Base-by-base conservation (phyloP, 495 filamentous ascomycete genomes). In the Physcia stellaris region DNA sequence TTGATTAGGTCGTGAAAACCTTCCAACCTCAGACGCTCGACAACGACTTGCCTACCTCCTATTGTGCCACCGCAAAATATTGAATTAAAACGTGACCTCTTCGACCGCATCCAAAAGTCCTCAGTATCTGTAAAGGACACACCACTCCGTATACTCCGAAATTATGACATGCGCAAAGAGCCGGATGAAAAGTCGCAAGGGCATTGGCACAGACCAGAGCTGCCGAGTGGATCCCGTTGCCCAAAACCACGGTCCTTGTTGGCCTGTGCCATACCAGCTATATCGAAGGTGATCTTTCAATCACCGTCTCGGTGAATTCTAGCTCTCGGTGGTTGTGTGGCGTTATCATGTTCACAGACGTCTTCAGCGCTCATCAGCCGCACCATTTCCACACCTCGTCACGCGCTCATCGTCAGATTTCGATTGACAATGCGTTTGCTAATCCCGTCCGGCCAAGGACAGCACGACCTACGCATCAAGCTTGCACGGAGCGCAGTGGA, bases 101-200 rank as follows among this genome's bases (percentile, higher is more conserved):
- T n/a, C n/a, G n/a, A n/a, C n/a, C n/a, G n/a, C n/a, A n/a, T n/a
- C n/a, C n/a, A n/a, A n/a, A n/a, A n/a, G n/a, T n/a, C n/a, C n/a
- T n/a, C n/a, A n/a, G n/a, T n/a, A n/a, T n/a, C n/a, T n/a, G n/a
- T n/a, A n/a, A n/a, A n/a, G n/a, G n/a, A n/a, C n/a, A n/a, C n/a
- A n/a, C n/a, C n/a, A n/a, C n/a, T n/a, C n/a, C n/a, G n/a, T n/a
- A n/a, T n/a, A n/a, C n/a, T n/a, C 13, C 26, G 26, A 7, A 28
- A 48, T 26, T 40, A 48, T 48, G 46, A 39, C 37, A 37, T 45
- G 46, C 42, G 38, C 32, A 18, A 45, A 41, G 37, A 38, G 48
- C 40, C 40, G 40, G 47, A 53, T 48, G 20, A 43, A 38, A 33
- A 49, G 48, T 56, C 51, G 53, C 55, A 58, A 54, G 49, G 55